phyloP scores from a whole-genome alignment of 2,329 filamentous ascomycete species.

The Aspergillus amoenus region DNA sequence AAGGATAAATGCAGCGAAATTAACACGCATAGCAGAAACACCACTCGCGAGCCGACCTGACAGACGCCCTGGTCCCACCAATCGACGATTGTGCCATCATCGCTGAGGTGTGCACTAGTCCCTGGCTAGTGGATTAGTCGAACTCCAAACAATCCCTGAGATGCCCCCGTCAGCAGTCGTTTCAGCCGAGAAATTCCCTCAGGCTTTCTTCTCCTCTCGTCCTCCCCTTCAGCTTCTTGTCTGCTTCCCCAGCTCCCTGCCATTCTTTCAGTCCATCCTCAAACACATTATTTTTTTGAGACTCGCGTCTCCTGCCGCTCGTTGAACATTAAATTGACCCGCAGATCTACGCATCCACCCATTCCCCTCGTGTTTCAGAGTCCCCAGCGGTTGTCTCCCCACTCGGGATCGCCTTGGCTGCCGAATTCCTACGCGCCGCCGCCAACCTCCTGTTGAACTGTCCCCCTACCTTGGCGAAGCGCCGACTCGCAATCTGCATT shows the following conservation, averaged over 20 bases:
- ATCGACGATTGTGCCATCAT: background rate
- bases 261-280: slow-evolving; percentile 7
- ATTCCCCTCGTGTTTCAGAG: slow-evolving; percentile 8
- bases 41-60: background rate
- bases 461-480: slow-evolving; percentile 18
- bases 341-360: slow-evolving; percentile 1
- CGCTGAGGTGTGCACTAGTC: background rate
- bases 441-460: background rate
- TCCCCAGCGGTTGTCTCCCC: slow-evolving; percentile 2
- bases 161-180: background rate
- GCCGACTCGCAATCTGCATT: slow-evolving; percentile 4
- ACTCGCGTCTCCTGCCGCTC: background rate
- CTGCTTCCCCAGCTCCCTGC: background rate
- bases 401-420: slow-evolving; percentile 7
- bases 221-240: background rate
- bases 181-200: slow-evolving; percentile 2
- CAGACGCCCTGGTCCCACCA: background rate
- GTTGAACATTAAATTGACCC: background rate
- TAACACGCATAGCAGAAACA: too few relatives aligned
- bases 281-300: background rate
- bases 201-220: background rate
- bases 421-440: slow-evolving; percentile 11
- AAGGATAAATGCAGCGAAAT: background rate
- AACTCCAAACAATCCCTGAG: background rate
- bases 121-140: slow-evolving; percentile 2